Percentiles rank a stretch among this genome's conserved stretches.
Evolutionary conservation across 1,284 basidiomycete genomes (phyloP).

Genomic region (Ceratobasidium sp.): DNA sequence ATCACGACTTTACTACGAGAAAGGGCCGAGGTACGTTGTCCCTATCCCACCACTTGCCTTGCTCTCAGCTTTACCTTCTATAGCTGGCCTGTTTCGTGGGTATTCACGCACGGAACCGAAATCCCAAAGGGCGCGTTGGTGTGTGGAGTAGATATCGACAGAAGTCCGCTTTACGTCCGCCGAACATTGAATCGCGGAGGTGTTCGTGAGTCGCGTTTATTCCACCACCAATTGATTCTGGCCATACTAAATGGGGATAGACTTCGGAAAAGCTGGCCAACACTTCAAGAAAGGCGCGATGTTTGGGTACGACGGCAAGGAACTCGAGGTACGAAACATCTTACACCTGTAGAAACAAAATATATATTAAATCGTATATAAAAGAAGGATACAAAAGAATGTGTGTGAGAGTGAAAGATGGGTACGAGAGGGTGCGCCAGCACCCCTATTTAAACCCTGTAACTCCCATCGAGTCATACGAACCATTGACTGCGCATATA

Average conservation of each 20-base stretch:
- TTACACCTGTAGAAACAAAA: too few species aligned
- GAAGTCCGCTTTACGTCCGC: constrained; percentile 31
- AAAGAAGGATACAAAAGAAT: too few species aligned
- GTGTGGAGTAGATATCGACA: constrained; percentile 1
- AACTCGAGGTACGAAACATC: constrained; percentile 26
- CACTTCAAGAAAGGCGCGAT: constrained; percentile 38
- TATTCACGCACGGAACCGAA: constrained; percentile 32
- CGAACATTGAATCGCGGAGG: constrained; percentile 32
- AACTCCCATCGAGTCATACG: too few species aligned
- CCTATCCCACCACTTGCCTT: background rate
- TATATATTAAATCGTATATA: too few species aligned
- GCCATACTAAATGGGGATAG: background rate
- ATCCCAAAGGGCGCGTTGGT: constrained; percentile 13
- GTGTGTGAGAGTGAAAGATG: too few species aligned
- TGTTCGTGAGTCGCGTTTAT: constrained; percentile 15
- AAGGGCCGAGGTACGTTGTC: constrained; percentile 3
- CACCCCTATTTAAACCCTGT: too few species aligned
- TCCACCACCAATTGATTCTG: background rate
- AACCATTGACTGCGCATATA: too few species aligned
- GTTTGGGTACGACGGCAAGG: constrained; percentile 39
- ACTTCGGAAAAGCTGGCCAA: constrained; percentile 39
- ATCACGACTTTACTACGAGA: constrained; percentile 28
- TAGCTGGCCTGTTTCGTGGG: constrained; percentile 26
- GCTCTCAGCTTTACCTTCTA: background rate
- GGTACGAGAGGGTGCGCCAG: too few species aligned